Evolutionary conservation across 2,329 filamentous ascomycete species (phyloP), one percentile per base, ranked within the genome.

Genomic region (Arthrobotrys pseudoclavata): DNA sequence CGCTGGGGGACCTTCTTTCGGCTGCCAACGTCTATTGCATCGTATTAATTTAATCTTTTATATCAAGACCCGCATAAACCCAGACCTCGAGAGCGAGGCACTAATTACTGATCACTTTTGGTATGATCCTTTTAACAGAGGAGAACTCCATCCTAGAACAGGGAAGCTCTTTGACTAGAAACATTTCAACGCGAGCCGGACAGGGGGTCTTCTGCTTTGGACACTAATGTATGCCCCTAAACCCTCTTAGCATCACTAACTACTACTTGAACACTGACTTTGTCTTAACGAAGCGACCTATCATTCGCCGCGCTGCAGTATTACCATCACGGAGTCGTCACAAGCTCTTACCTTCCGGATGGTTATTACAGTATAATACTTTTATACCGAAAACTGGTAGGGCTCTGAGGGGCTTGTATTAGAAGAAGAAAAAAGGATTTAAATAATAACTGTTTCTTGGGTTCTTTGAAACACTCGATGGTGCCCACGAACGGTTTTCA

Each of bases 341-440:
- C 83, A 12, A 84, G 84, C 34, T 84, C 84, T 1, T 5, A 81
- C 85, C 78, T 82, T 87, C 1, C 86, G 87, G 71, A 80, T 81
- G 0, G 79, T 86, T 6, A 87, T 87, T 62, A 84, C 86, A 6
- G 78, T 86, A 0, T 86, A 87, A 55, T 87, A 87, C 69, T 87
- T 87, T 61, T 81, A 85, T 57, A 86, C 87, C 6, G 86, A 47
- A 15, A 47, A 7, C 22, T 47, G 18, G n/a, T 47, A 22, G 4
- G 7, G 15, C 37, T 42, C 13, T 12, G 31, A n/a, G 15, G 13
- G 1, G 2, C 5, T 3, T 3, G 3, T 13, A 3, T 42, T 20
- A n/a, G 45, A 15, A 20, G 18, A n/a, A 22, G 45, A 15, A 10
- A 20, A n/a, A 47, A n/a, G 1, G 1, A 20, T 47, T 87, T 79